Base-by-base conservation (phyloP, 2,329 filamentous ascomycete genomes). In the Plenodomus biglobosus region DNA sequence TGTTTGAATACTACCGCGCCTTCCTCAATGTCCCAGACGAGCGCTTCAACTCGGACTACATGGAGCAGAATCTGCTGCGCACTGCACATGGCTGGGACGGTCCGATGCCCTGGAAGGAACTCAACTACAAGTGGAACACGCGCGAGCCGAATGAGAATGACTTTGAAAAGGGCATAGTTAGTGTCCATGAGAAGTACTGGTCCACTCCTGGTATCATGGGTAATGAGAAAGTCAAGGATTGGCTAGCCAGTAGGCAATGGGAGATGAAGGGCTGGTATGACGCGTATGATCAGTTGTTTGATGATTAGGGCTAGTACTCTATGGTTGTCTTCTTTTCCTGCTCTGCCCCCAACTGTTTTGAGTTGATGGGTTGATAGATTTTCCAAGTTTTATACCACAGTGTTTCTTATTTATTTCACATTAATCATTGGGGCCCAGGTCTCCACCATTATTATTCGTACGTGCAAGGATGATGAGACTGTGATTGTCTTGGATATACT, bases 151-250 rank as follows among this genome's bases (percentile, higher is more conserved):
- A 57, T 13, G 61, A 69, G 40, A 59, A 61, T 20, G 72, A 75
- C 44, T 48, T 74, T 22, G 56, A 68, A 10, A 62, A 67, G 22
- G 72, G 73, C 0, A 56, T 73, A 8, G 59, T 59, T 30, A 70
- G 62, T 43, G 53, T 74, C 40, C 73, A 75, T 38, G 70, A 69
- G 51, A 75, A 75, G 56, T 75, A 68, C 65, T 75, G 68, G 66
- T 75, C 72, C 72, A 50, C 45, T 8, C 52, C 61, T 34, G 68
- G 64, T 1, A 64, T 56, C 20, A 52, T 60, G 8, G 42, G 50
- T 1, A 59, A 68, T 32, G 30, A 63, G 17, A 66, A 66, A 37
- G 56, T 71, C 16, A 61, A 59, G 42, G 58, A 66, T n/a, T 71
- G 63, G 46, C 50, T 74, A 40, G 45, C 50, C 38, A 62, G 59